Evolutionary conservation across 768 basidiomycete genomes (phyloP), one percentile per base, ranked within the genome.

Genomic region (Harrya chromipes): DNA sequence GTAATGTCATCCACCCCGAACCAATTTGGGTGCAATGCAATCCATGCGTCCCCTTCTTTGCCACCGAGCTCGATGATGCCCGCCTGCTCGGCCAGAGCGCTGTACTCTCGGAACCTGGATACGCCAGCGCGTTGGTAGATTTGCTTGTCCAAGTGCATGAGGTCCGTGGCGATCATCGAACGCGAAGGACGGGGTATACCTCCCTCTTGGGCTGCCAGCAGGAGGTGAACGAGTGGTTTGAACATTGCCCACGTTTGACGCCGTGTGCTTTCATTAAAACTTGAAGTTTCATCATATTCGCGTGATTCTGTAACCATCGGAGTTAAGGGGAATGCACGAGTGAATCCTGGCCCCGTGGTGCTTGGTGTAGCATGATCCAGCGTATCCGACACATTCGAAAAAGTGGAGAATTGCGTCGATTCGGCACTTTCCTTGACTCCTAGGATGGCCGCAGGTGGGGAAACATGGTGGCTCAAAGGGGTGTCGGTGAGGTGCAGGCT

Each of bases 111-210:
- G 47, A 70, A 70, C 31, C 11, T 60, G 0, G 36, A 48, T 47
- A 57, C 67, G 4, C 70, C 70, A 0, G 40, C 63, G 13, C 56
- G 63, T 38, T 37, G 36, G 46, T 70, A 70, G 24, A 55, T 37
- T 21, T 53, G 39, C 16, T 61, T 61, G 39, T 72, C 68, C 19
- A 16, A 26, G 24, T 59, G 42, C n/a, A 56, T 7, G 2, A 82
- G 60, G 13, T 68, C 66, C 13, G 56, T 0, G 5, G 72, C 74
- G 17, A 82, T 50, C 1, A 8, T 50, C 14, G 75, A 73, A n/a
- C 77, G 74, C 4, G 67, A 61, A 12, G 77, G 69, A 16, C 57
- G 68, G 23, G 34, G 0, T 23, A 61, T 49, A 4, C 75, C 76
- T 6, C 63, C 66, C 14, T 53, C 51, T 27, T 57, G 62, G 20